These are phyloP conservation scores for Calonectria pteridis DNA, from an alignment of 2,329 filamentous ascomycete species.

Conservation along the genomic window DNA sequence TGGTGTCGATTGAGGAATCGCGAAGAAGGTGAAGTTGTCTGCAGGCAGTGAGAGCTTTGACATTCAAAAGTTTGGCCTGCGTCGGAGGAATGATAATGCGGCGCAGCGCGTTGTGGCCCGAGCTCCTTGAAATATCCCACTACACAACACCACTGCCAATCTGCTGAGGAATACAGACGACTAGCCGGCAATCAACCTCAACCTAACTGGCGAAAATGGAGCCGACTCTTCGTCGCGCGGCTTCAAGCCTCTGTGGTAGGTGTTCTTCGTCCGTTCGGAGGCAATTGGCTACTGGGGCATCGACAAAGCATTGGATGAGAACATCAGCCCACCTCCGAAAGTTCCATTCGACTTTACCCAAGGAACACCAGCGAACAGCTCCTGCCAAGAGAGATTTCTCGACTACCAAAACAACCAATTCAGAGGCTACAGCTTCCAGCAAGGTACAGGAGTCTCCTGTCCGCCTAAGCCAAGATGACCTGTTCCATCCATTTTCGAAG, in stretches of 20 bases:
- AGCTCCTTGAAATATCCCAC: slow-evolving; percentile 49
- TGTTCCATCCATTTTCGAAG: slow-evolving; percentile 92
- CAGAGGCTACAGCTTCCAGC: slow-evolving; percentile 46
- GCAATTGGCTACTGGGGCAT: slow-evolving; percentile 42
- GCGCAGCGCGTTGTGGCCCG: slow-evolving; percentile 44
- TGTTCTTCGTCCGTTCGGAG: slow-evolving; percentile 53
- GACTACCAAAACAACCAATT: slow-evolving; percentile 42
- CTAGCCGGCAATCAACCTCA: slow-evolving; percentile 19
- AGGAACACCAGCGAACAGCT: slow-evolving; percentile 39
- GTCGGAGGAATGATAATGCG: slow-evolving; percentile 54
- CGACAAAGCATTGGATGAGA: slow-evolving; percentile 43
- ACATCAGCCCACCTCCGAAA: slow-evolving; percentile 46
- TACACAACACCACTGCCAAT: slow-evolving; percentile 34
- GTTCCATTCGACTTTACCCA: slow-evolving; percentile 44
- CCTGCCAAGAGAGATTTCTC: slow-evolving; percentile 46
- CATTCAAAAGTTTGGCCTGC: slow-evolving; percentile 47
- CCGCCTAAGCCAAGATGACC: slow-evolving; percentile 77
- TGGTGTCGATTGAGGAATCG: slow-evolving; percentile 43
- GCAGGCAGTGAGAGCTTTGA: slow-evolving; percentile 44
- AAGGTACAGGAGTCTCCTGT: slow-evolving; percentile 40
- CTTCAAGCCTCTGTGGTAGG: slow-evolving; percentile 55
- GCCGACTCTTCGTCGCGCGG: slow-evolving; percentile 54
- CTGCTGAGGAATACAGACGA: slow-evolving; percentile 31
- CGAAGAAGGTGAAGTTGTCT: slow-evolving; percentile 41
- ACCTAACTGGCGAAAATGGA: slow-evolving; percentile 50